Conservation (phyloP, 768 basidiomycete species). For the Collybia mongolica region DNA sequence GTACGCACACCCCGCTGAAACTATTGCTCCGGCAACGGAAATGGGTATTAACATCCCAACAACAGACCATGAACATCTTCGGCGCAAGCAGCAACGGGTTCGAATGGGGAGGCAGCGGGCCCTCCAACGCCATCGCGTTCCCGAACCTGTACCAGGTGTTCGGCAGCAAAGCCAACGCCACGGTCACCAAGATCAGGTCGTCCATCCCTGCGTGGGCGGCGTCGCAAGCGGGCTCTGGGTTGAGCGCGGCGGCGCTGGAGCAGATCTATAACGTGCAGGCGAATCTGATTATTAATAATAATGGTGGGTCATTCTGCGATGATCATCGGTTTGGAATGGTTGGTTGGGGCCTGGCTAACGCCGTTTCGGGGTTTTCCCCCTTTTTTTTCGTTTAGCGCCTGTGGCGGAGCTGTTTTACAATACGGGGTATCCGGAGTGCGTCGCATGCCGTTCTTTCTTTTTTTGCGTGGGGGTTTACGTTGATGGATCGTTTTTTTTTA, state of each 20-base stretch:
- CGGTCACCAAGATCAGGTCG: constrained; percentile 33
- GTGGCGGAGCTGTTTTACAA: constrained; percentile 48
- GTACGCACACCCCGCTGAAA: constrained; percentile 15
- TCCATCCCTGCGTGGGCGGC: constrained; percentile 41
- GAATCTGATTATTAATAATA: constrained; percentile 43
- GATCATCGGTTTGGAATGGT: too few relatives aligned
- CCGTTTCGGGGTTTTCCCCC: too few relatives aligned
- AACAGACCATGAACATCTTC: constrained; percentile 39
- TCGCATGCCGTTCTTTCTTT: not conserved
- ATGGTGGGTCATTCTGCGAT: constrained; percentile 25
- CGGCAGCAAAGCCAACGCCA: constrained; percentile 27
- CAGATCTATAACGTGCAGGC: constrained; percentile 46
- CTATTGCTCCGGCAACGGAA: not conserved
- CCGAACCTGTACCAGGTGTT: constrained; percentile 52
- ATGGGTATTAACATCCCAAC: not conserved
- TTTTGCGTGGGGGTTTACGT: not conserved
- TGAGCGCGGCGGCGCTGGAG: constrained; percentile 39
- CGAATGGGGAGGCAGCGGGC: constrained; percentile 38
- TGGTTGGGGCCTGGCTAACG: not conserved
- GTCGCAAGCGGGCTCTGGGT: constrained; percentile 37
- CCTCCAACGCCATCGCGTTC: constrained; percentile 48
- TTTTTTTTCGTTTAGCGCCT: constrained; percentile 29
- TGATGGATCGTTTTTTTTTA: constrained; percentile 12
- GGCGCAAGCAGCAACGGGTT: constrained; percentile 41
- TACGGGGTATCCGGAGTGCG: constrained; percentile 44